Conservation (phyloP, 2,329 filamentous ascomycete species). For the Knufia fluminis region DNA sequence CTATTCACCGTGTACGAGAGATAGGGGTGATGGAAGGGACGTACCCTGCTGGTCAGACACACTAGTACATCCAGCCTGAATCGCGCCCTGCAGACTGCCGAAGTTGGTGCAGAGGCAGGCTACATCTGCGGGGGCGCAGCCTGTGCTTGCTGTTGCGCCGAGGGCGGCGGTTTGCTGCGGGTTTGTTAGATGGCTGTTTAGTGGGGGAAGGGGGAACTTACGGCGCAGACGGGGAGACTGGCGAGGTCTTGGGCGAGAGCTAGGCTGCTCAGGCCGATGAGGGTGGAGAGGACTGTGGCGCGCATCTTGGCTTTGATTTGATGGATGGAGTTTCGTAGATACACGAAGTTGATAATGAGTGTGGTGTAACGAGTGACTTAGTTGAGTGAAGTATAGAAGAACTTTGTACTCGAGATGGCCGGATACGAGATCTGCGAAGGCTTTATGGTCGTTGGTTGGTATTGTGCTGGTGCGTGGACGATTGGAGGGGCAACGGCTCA, state of each 20-base stretch:
- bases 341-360: background rate
- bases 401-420: too few relatives aligned
- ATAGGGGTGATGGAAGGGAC: background rate
- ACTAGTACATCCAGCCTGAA: background rate
- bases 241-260: background rate
- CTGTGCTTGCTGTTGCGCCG: background rate
- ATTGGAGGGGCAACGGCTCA: too few relatives aligned
- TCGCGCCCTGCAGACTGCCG: background rate
- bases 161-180: conserved; percentile 6
- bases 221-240: conserved; percentile 4
- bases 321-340: too few relatives aligned
- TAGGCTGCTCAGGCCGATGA: background rate
- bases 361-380: background rate
- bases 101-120: conserved; percentile 4
- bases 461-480: too few relatives aligned
- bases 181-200: too few relatives aligned
- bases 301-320: background rate
- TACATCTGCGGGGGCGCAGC: background rate
- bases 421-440: too few relatives aligned
- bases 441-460: too few relatives aligned
- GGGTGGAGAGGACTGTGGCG: background rate
- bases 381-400: too few relatives aligned
- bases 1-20: too few relatives aligned
- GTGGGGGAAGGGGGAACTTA: too few relatives aligned
- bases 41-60: conserved; percentile 3